These are phyloP conservation scores for Tetrapisispora arboricola DNA, from an alignment of 805 yeast species.

Conservation along the genomic window DNA sequence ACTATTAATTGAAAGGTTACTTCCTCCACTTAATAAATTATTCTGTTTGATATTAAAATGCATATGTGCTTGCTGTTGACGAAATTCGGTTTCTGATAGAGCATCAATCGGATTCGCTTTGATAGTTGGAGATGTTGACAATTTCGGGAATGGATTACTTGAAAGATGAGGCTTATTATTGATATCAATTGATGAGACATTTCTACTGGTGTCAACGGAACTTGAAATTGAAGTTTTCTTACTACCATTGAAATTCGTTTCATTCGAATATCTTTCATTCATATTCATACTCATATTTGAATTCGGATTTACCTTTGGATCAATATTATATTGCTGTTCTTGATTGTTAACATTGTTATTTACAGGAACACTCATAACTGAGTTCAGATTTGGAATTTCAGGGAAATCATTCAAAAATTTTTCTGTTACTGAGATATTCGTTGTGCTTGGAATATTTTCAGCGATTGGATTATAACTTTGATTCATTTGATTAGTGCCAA, in stretches of 20 bases:
- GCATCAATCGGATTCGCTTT: constrained; percentile 1
- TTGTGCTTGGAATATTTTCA: not conserved
- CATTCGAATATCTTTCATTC: not conserved
- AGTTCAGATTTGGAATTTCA: not conserved
- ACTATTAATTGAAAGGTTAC: not conserved
- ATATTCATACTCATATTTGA: not conserved
- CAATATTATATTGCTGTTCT: not conserved
- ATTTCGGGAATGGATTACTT: constrained; percentile 28
- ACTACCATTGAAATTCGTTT: not conserved
- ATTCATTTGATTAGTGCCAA: not conserved
- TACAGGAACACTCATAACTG: not conserved
- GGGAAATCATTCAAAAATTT: not conserved
- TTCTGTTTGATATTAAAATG: not conserved
- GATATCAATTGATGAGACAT: constrained; percentile 1
- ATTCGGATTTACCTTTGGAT: not conserved
- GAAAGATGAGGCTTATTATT: constrained; percentile 22
- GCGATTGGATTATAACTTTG: not conserved
- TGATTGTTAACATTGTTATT: not conserved
- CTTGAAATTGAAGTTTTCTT: not conserved
- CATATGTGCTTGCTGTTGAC: constrained; percentile 1
- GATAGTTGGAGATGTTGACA: constrained; percentile 5
- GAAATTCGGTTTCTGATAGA: not conserved
- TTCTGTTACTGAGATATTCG: not conserved
- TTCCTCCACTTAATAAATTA: not conserved
- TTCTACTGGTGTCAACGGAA: not conserved